A percentile compares a stretch with the other conserved stretches of the same genome.
Conservation (phyloP, 192 early-diverging fungal genomes). For the Chytriomyces confervae region DNA sequence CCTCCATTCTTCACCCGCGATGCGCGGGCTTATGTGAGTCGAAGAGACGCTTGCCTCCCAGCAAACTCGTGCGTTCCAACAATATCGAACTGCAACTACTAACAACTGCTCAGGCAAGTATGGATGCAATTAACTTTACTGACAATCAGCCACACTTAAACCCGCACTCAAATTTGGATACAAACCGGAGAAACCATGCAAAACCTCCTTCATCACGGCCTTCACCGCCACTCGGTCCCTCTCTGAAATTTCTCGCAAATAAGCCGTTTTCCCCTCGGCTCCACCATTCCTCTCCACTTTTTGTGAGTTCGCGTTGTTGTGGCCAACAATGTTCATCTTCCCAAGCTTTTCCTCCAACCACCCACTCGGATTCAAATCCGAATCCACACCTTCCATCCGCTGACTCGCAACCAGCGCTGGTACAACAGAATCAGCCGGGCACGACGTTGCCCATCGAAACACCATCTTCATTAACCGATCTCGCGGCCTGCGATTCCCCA, state of each 20-base stretch:
- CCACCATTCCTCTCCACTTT: not conserved
- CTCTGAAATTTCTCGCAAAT: not conserved
- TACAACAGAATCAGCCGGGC: not conserved
- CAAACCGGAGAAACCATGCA: not conserved
- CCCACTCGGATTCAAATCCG: not conserved
- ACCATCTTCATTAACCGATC: constrained; percentile 26
- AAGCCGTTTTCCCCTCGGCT: not conserved
- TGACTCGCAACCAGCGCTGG: not conserved
- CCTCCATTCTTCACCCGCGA: too few relatives aligned
- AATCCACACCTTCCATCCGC: not conserved
- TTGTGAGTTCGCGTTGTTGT: not conserved
- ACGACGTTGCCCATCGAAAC: not conserved
- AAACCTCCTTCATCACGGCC: constrained; percentile 14
- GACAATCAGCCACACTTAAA: too few relatives aligned
- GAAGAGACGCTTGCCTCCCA: too few relatives aligned
- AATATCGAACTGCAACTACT: too few relatives aligned
- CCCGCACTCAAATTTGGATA: constrained; percentile 27
- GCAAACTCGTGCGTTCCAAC: too few relatives aligned
- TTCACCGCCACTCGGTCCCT: constrained; percentile 2
- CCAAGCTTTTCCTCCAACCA: not conserved
- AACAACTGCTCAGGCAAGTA: too few relatives aligned
- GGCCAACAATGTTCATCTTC: not conserved
- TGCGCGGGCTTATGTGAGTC: too few relatives aligned
- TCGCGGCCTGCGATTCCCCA: constrained; percentile 3
- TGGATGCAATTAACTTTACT: too few relatives aligned